These are phyloP conservation scores for Fusarium praegraminearum DNA, from an alignment of 2,329 filamentous ascomycete genomes.

Conservation along the genomic window DNA sequence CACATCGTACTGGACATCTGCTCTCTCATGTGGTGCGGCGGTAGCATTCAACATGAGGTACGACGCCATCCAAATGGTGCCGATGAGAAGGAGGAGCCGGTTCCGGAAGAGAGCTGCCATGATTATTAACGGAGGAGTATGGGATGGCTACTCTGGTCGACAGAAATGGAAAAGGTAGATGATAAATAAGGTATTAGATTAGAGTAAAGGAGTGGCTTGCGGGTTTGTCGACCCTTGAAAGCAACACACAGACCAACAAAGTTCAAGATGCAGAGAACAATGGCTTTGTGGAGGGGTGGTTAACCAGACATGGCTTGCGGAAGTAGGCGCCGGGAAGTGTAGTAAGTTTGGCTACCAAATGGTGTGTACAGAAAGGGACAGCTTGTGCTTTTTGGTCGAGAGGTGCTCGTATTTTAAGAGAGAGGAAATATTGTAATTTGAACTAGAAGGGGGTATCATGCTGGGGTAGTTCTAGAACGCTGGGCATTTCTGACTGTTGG, in stretches of 20 bases:
- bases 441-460: constrained; percentile 1
- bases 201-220: constrained; percentile 14
- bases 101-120: constrained; percentile 28
- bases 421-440: constrained; percentile 20
- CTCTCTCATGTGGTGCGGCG: constrained; percentile 25
- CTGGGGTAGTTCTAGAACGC: constrained; percentile 21
- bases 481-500: not conserved
- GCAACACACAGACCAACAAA: not conserved
- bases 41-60: constrained; percentile 29
- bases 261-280: not conserved
- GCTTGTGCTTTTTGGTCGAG: not conserved
- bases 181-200: constrained; percentile 2
- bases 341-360: not conserved
- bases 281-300: constrained; percentile 1
- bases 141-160: not conserved
- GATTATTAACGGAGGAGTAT: constrained; percentile 11
- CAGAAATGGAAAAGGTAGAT: not conserved
- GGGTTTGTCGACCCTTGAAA: not conserved
- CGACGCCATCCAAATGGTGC: constrained; percentile 35
- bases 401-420: constrained; percentile 25
- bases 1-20: constrained; percentile 31
- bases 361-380: not conserved
- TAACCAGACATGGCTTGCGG: constrained; percentile 4
- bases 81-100: constrained; percentile 21
- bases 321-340: not conserved